Percentiles rank a stretch among this genome's conserved stretches.
phyloP scores from a whole-genome alignment of 2,329 filamentous ascomycete genomes.

The Diplocarpon rosae region DNA sequence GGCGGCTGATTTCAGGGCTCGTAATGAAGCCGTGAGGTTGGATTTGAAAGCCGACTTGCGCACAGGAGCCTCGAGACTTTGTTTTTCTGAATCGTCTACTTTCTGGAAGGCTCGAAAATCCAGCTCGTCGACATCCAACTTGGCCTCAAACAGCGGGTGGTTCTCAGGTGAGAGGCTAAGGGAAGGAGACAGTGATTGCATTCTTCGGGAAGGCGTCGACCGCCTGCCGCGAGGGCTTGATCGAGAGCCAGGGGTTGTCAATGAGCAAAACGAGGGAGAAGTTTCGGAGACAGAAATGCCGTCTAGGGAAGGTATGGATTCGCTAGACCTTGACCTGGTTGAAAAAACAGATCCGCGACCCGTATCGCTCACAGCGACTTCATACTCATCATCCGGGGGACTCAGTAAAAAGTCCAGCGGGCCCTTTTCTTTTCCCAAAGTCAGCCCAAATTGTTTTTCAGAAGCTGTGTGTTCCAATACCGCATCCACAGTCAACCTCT shows the following conservation, averaged over 20 bases:
- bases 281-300: conserved; percentile 35
- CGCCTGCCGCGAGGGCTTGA: conserved; percentile 29
- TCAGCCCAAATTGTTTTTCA: conserved; percentile 44
- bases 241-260: conserved; percentile 20
- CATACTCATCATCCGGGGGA: conserved; percentile 48
- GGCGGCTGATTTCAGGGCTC: conserved; percentile 51
- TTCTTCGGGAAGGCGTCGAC: conserved; percentile 34
- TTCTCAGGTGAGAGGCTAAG: conserved; percentile 34
- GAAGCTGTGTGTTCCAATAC: conserved; percentile 43
- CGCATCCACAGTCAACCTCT: conserved; percentile 43
- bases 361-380: conserved; percentile 38
- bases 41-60: conserved; percentile 48
- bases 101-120: conserved; percentile 38
- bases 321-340: conserved; percentile 44
- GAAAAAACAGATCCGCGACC: conserved; percentile 41
- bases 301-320: conserved; percentile 48
- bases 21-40: conserved; percentile 55
- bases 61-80: conserved; percentile 10
- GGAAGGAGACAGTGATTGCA: conserved; percentile 46
- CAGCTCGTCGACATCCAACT: conserved; percentile 33
- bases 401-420: conserved; percentile 50
- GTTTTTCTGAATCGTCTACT: conserved; percentile 6
- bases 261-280: conserved; percentile 21
- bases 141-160: conserved; percentile 36
- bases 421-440: conserved; percentile 39